Percentiles rank a stretch among this genome's conserved stretches.
These are phyloP conservation scores for Phytophthora foliorum DNA, from an alignment of 352 stramenopile genomes.

Conservation along the genomic window DNA sequence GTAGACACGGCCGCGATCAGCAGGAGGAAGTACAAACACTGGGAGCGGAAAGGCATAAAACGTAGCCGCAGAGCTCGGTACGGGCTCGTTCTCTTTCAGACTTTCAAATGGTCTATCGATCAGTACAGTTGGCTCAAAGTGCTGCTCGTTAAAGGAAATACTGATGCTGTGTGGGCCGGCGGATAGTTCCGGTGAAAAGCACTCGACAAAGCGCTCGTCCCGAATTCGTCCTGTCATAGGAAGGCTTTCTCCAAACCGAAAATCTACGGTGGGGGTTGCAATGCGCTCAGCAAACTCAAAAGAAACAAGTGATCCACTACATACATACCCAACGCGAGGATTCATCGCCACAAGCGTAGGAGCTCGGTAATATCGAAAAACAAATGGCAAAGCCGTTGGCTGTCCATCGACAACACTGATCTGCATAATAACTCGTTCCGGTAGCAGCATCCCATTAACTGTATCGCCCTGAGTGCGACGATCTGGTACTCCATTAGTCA, in stretches of 20 bases:
- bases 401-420: constrained; percentile 71
- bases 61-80: constrained; percentile 23
- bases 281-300: constrained; percentile 74
- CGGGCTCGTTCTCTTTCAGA: constrained; percentile 1
- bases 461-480: constrained; percentile 2
- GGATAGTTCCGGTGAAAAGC: constrained; percentile 63
- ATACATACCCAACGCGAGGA: constrained; percentile 67
- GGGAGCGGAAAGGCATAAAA: constrained; percentile 73
- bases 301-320: constrained; percentile 65
- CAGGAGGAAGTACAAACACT: constrained; percentile 58
- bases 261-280: constrained; percentile 65
- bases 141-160: constrained; percentile 78
- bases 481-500: constrained; percentile 19
- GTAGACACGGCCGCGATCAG: constrained; percentile 48
- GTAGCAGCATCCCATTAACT: constrained; percentile 52
- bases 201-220: constrained; percentile 65
- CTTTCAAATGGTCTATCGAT: constrained; percentile 1
- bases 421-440: constrained; percentile 53
- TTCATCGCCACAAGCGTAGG: constrained; percentile 61
- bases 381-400: constrained; percentile 54
- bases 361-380: constrained; percentile 67
- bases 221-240: constrained; percentile 45
- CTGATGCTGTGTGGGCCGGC: constrained; percentile 53
- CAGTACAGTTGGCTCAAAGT: constrained; percentile 52
- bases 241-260: constrained; percentile 60